These are phyloP conservation scores for California macrophylla DNA, from an alignment of 441 rosid genomes.

Conservation along the genomic window DNA sequence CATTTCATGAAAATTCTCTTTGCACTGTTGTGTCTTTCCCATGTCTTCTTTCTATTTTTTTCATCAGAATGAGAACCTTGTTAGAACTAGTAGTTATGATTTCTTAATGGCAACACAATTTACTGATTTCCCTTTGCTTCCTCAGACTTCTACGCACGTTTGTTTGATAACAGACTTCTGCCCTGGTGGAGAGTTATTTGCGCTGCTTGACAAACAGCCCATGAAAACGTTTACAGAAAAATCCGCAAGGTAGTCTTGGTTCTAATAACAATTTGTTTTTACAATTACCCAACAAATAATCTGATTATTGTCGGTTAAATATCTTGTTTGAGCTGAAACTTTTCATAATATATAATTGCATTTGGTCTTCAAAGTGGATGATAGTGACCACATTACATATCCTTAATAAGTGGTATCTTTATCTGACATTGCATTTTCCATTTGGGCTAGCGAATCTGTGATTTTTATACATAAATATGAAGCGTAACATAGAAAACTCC, in stretches of 20 bases:
- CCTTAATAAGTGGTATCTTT: neutral
- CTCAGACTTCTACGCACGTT: conserved; percentile 86
- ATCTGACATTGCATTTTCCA: neutral
- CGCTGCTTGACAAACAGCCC: conserved; percentile 81
- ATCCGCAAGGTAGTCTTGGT: conserved; percentile 58
- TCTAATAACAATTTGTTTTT: neutral
- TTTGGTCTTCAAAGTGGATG: neutral
- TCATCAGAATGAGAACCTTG: neutral
- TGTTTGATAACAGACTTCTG: conserved; percentile 96
- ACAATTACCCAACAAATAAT: neutral
- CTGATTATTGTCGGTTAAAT: neutral
- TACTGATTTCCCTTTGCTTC: conserved; percentile 17
- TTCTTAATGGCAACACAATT: neutral
- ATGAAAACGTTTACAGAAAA: conserved; percentile 81
- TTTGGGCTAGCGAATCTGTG: too few relatives aligned
- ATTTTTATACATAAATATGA: too few relatives aligned
- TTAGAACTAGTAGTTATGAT: neutral
- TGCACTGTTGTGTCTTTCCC: too few relatives aligned
- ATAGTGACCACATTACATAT: neutral
- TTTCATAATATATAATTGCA: neutral
- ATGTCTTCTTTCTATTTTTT: too few relatives aligned
- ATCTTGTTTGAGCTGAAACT: neutral
- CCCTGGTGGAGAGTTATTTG: conserved; percentile 94
- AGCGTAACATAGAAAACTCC: too few relatives aligned
- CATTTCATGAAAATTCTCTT: too few relatives aligned